phyloP scores from a whole-genome alignment of 768 basidiomycete species.

The Dioszegia hungarica region DNA sequence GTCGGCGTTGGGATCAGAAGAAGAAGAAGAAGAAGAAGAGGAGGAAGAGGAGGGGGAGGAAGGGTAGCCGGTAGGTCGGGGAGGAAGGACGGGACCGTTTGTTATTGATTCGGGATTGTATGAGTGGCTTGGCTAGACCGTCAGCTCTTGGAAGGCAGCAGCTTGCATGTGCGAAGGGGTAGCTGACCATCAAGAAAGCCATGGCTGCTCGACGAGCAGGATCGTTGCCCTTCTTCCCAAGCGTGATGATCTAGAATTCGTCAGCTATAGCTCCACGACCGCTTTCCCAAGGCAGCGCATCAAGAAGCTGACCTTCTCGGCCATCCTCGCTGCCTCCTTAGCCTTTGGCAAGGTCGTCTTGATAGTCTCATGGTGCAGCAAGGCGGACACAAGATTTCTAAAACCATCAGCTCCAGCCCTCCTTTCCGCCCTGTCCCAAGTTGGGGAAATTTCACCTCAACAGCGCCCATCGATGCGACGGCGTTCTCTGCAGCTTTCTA shows the following conservation, averaged over 20 bases:
- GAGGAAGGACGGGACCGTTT: conserved; percentile 6
- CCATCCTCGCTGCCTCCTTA: conserved; percentile 79
- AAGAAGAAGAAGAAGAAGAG: conserved; percentile 8
- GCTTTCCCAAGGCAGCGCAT: neutral
- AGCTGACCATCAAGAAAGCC: conserved; percentile 64
- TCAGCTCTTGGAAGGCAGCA: neutral
- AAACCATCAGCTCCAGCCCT: conserved; percentile 9
- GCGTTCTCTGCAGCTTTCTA: conserved; percentile 84
- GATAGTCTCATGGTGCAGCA: conserved; percentile 91
- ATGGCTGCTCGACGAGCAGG: conserved; percentile 67
- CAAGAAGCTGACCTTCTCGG: conserved; percentile 69
- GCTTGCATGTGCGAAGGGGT: neutral
- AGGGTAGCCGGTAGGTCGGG: conserved; percentile 16
- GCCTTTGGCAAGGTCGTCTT: conserved; percentile 95
- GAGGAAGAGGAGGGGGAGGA: conserved; percentile 5
- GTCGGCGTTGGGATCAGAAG: conserved; percentile 29
- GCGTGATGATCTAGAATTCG: conserved; percentile 64
- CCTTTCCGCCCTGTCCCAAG: neutral
- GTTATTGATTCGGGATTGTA: conserved; percentile 6
- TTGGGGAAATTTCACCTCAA: conserved; percentile 64
- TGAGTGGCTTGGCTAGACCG: neutral
- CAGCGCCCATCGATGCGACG: conserved; percentile 89
- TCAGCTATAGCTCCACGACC: conserved; percentile 1
- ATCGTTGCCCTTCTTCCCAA: conserved; percentile 78
- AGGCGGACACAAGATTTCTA: conserved; percentile 88